Evolutionary conservation across 2,329 filamentous ascomycete genomes (phyloP).

Genomic region (Trichoderma endophyticum): DNA sequence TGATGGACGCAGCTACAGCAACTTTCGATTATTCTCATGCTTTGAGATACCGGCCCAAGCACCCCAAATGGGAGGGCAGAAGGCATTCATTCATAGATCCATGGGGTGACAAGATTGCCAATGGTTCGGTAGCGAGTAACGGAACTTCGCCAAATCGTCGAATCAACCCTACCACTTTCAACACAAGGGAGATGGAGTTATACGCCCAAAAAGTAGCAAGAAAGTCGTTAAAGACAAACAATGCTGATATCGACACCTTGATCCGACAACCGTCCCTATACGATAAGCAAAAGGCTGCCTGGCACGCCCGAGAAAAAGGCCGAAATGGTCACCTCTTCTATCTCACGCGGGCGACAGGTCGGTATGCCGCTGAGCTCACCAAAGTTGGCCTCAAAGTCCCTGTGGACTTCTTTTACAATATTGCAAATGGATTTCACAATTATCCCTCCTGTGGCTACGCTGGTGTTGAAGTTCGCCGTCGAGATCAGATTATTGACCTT

Average conservation of each 20-base stretch:
- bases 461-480: slow-evolving; percentile 57
- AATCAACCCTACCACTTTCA: slow-evolving; percentile 19
- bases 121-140: not conserved
- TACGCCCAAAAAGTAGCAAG: slow-evolving; percentile 31
- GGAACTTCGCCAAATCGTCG: not conserved
- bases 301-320: slow-evolving; percentile 28
- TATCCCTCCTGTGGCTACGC: slow-evolving; percentile 63
- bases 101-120: not conserved
- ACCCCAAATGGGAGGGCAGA: not conserved
- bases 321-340: slow-evolving; percentile 28
- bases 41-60: slow-evolving; percentile 17
- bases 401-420: slow-evolving; percentile 64
- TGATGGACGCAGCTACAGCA: slow-evolving; percentile 61
- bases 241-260: slow-evolving; percentile 30
- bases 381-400: slow-evolving; percentile 62
- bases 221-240: slow-evolving; percentile 49
- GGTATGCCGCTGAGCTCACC: slow-evolving; percentile 57
- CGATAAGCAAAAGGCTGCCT: slow-evolving; percentile 25
- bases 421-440: slow-evolving; percentile 72
- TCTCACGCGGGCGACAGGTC: slow-evolving; percentile 42
- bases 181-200: slow-evolving; percentile 29
- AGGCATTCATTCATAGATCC: slow-evolving; percentile 5
- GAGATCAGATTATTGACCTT: slow-evolving; percentile 65
- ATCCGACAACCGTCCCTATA: slow-evolving; percentile 23
- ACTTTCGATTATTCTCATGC: slow-evolving; percentile 25